Evolutionary conservation across 768 basidiomycete species (phyloP).

Genomic region (Russula emetica): DNA sequence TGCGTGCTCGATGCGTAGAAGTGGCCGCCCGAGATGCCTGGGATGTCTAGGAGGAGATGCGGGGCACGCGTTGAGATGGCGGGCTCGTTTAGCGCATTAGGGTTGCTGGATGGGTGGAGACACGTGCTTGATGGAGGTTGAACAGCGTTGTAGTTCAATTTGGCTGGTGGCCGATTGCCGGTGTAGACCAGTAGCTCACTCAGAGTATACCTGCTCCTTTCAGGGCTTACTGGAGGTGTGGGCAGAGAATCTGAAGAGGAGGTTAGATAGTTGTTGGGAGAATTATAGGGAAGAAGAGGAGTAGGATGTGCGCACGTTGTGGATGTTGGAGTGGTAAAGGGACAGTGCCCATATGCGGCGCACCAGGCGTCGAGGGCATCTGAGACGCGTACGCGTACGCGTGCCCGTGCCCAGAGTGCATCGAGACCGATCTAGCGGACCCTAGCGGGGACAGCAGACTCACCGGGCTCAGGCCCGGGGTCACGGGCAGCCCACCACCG

Average conservation of each 20-base stretch:
- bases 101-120: slow-evolving; percentile 22
- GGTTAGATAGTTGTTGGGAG: not conserved
- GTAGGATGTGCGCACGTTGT: slow-evolving; percentile 10
- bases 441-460: slow-evolving; percentile 23
- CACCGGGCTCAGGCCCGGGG: slow-evolving; percentile 20
- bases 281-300: not conserved
- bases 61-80: slow-evolving; percentile 20
- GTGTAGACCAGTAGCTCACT: slow-evolving; percentile 23
- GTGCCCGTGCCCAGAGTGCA: slow-evolving; percentile 9
- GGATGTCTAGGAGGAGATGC: slow-evolving; percentile 21
- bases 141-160: slow-evolving; percentile 19
- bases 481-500: slow-evolving; percentile 7
- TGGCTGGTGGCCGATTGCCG: slow-evolving; percentile 13
- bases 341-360: slow-evolving; percentile 20
- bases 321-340: slow-evolving; percentile 11
- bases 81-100: slow-evolving; percentile 18
- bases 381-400: slow-evolving; percentile 6
- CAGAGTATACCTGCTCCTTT: slow-evolving; percentile 18
- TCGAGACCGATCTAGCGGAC: slow-evolving; percentile 15
- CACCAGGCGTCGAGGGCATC: slow-evolving; percentile 21
- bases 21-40: slow-evolving; percentile 13
- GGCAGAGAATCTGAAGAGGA: slow-evolving; percentile 16
- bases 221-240: slow-evolving; percentile 23
- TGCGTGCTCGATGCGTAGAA: slow-evolving; percentile 19
- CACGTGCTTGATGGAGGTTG: slow-evolving; percentile 13